These are phyloP conservation scores for Fraxinus cuspidata DNA, from an alignment of 257 asterid genomes.

Conservation along the genomic window DNA sequence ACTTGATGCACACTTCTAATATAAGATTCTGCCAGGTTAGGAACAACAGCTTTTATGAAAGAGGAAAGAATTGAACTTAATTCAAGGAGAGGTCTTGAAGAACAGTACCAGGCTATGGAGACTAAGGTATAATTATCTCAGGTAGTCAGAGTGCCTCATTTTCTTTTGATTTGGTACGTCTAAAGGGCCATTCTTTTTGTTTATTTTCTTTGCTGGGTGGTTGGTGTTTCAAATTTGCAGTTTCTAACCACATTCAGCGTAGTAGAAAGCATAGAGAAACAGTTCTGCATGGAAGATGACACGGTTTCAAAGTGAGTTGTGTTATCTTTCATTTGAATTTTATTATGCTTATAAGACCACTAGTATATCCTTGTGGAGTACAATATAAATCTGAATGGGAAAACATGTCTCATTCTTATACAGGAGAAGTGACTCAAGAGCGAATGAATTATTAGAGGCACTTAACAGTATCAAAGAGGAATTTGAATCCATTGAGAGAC, in stretches of 20 bases:
- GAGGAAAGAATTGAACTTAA: slow-evolving; percentile 37
- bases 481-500: slow-evolving; percentile 37
- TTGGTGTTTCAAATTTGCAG: slow-evolving; percentile 39
- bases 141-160: background rate
- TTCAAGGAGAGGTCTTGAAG: slow-evolving; percentile 46
- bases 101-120: slow-evolving; percentile 43
- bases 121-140: slow-evolving; percentile 53
- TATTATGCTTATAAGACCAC: background rate
- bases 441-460: slow-evolving; percentile 46
- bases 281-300: slow-evolving; percentile 42
- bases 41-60: slow-evolving; percentile 33
- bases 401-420: slow-evolving; percentile 24
- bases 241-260: slow-evolving; percentile 47
- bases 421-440: slow-evolving; percentile 54
- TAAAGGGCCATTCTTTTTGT: background rate
- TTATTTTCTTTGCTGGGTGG: slow-evolving; percentile 1
- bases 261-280: slow-evolving; percentile 64
- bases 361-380: background rate
- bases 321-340: slow-evolving; percentile 4
- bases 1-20: slow-evolving; percentile 24
- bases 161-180: background rate
- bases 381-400: slow-evolving; percentile 14
- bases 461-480: slow-evolving; percentile 41
- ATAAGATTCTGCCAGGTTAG: slow-evolving; percentile 60
- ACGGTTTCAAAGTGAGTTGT: slow-evolving; percentile 50